phyloP scores from a whole-genome alignment of 768 basidiomycete genomes.

The Rhizopogon rudus region DNA sequence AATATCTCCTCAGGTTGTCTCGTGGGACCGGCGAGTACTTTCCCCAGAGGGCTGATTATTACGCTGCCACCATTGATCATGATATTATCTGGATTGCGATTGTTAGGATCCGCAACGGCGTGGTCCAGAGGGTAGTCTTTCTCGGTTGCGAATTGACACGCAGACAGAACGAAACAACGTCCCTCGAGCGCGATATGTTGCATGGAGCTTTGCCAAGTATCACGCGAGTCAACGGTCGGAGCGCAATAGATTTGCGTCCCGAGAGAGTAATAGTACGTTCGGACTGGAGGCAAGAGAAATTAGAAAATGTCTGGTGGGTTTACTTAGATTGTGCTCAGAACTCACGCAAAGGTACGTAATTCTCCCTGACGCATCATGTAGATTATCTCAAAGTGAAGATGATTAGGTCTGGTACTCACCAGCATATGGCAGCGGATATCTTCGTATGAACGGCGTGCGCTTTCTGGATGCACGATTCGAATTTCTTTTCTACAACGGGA shows the following conservation, averaged over 20 bases:
- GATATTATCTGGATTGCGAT: slow-evolving; percentile 39
- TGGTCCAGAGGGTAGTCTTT: slow-evolving; percentile 48
- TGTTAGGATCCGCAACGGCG: slow-evolving; percentile 33
- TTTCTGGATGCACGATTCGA: slow-evolving; percentile 19
- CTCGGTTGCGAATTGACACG: slow-evolving; percentile 54
- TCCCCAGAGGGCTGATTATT: slow-evolving; percentile 55
- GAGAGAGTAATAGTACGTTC: slow-evolving; percentile 53
- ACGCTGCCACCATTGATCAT: slow-evolving; percentile 61
- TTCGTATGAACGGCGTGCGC: slow-evolving; percentile 32
- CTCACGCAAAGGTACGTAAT: slow-evolving; percentile 62
- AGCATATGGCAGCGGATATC: slow-evolving; percentile 54
- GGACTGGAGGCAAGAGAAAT: slow-evolving; percentile 30
- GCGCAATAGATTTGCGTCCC: slow-evolving; percentile 62
- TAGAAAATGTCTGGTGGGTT: background rate
- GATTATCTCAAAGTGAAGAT: background rate
- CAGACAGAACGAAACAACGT: slow-evolving; percentile 62
- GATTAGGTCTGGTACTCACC: slow-evolving; percentile 30
- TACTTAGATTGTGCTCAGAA: slow-evolving; percentile 1
- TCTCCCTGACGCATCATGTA: slow-evolving; percentile 44
- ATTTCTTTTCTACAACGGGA: slow-evolving; percentile 40
- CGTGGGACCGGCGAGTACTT: slow-evolving; percentile 55
- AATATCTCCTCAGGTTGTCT: slow-evolving; percentile 47
- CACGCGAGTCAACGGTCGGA: slow-evolving; percentile 59
- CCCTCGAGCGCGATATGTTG: slow-evolving; percentile 63
- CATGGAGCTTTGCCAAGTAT: slow-evolving; percentile 55